Base-by-base conservation (phyloP, 345 rosid species). In the Erodium maritimum region DNA sequence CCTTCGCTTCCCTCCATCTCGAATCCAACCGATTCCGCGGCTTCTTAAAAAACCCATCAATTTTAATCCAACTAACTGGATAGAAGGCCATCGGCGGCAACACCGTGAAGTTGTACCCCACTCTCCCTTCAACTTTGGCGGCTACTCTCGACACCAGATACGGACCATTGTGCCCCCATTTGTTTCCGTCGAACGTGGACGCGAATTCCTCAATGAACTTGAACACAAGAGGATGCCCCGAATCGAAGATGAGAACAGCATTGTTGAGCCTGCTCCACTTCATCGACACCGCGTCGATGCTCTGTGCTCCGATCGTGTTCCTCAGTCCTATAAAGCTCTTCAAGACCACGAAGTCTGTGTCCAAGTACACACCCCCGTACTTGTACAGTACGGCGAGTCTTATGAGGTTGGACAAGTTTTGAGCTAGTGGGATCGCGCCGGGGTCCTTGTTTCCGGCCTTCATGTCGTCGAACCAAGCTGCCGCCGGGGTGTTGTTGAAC, bases 121-220 rank as follows among this genome's bases (percentile, higher is more conserved):
- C 65, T 16, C 65, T 71, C 57, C 67, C 82, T 50, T 67, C 61
- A 6, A 71, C 71, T 70, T 72, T 81, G 56, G 59, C 24, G 6
- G 68, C 82, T 3, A 86, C 87, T 61, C 97, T 78, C 10, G 83
- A 83, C 14, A 88, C 85, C 75, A 91, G 52, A 50, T 86, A 84
- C 0, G 97, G 97, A 0, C 97, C 97, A 24, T 88, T 88, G 50
- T 91, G 79, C 5, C 96, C 96, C 95, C 97, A 91, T 70, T 67
- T 88, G 55, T 74, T 84, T 9, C 91, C 96, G 54, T 88, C 82
- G 52, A 85, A 91, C n/a, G 83, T 86, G 4, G 70, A 53, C 18
- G 86, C 86, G 62, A 86, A 86, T 70, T 91, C 97, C 53, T 81
- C 73, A 0, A 91, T 81, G 67, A 91, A 91, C 48, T 68, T 70